Evolutionary conservation across 306 rosid genomes (phyloP).

Genomic region (Pterocarpus macrocarpus): DNA sequence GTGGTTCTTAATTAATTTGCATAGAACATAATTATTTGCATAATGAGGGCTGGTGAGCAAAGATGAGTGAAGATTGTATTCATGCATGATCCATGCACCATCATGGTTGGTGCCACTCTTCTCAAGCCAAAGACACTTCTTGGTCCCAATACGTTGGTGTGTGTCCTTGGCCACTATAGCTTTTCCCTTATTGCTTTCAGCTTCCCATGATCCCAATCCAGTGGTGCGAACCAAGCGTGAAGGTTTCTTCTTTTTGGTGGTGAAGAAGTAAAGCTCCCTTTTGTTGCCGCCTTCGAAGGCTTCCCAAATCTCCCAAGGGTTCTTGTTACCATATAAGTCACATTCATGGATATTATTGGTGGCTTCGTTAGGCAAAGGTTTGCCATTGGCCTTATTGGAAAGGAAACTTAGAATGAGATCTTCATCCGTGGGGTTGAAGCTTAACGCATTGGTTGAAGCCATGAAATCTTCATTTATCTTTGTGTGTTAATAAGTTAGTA

Average conservation of each 20-base stretch:
- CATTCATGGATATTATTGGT: not conserved
- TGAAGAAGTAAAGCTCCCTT: not conserved
- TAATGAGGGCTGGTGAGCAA: not conserved
- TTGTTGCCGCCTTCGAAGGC: not conserved
- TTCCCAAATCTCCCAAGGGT: constrained; percentile 13
- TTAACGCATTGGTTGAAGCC: not conserved
- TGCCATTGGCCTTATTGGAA: not conserved
- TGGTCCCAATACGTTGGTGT: not conserved
- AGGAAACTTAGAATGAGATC: not conserved
- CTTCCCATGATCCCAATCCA: not conserved
- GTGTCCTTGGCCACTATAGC: not conserved
- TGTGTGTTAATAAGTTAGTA: no score
- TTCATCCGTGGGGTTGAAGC: not conserved
- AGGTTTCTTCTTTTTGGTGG: not conserved
- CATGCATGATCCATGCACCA: not conserved
- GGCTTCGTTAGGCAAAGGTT: not conserved
- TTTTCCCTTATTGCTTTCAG: not conserved
- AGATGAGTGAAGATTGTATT: not conserved
- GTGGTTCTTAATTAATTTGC: not conserved
- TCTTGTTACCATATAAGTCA: not conserved
- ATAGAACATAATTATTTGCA: not conserved
- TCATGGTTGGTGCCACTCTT: not conserved
- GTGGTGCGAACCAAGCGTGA: not conserved
- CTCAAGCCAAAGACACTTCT: not conserved
- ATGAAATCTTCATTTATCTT: no score